Evolutionary conservation across 805 yeast species (phyloP), one percentile per base, ranked within the genome.

Genomic region (Candida krabiensis): DNA sequence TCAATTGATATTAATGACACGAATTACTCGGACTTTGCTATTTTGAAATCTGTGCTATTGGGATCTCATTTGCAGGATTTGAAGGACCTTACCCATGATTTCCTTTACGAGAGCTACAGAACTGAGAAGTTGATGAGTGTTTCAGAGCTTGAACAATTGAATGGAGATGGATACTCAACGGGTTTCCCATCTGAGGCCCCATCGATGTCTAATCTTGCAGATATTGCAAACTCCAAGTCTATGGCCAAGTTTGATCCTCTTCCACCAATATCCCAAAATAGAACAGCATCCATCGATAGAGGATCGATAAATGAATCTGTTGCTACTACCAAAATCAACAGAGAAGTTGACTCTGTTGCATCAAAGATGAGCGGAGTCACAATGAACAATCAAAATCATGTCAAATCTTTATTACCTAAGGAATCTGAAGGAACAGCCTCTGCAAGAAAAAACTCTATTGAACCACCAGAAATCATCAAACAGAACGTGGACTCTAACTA

Each of bases 1-100:
- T 46, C 67, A 29, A 71, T 77, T 35, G 80, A 77, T 53, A 74
- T 77, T 40, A 69, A 69, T 53, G 73, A 79, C 55, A 69, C 80
- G 14, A 66, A 62, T 31, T 64, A 63, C 50, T 68, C 77, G 27
- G 84, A 79, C 53, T 78, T 79, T 56, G 62, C 79, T 7, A 56
- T 73, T 27, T 68, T 79, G 49, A 75, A 70, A 54, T 69, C 77
- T 14, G 83, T 77, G 8, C 50, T 79, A 15, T 63, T 79, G 41
- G 83, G 83, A 21, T 69, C 80, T 14, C 83, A 79, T 53, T 65
- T 79, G 48, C 83, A 78, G 56, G 84, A 79, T 50, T 66, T 79
- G 59, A 79, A 79, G 60, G 84, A 79, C 56, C 70, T 79, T 51
- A 79, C 84, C 25, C 83, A 79, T 53, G 83, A 78, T 55, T 79